Base-by-base conservation (phyloP, 352 stramenopile genomes). In the Phytophthora sojae region DNA sequence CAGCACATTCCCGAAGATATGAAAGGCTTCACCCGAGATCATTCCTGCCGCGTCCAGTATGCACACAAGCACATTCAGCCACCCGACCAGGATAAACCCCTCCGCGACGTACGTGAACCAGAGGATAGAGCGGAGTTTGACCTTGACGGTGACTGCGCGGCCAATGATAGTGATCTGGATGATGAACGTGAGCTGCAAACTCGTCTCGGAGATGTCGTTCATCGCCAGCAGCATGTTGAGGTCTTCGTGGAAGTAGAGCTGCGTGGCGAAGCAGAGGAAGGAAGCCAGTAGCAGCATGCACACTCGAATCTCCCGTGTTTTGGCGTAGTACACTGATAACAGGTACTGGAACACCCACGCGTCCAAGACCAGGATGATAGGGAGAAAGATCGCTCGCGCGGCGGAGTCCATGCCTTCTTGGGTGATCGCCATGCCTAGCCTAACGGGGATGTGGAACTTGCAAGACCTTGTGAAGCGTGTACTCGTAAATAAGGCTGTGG, bases 121-220 rank as follows among this genome's bases (percentile, higher is more conserved):
- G 21, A 23, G 17, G 23, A 81, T 56, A 1, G 61, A 69, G 5
- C 29, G 37, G 6, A 81, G 32, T 19, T 67, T 64, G 29, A 81
- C 59, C 29, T 64, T 67, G 17, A 39, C 11, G 26, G 56, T 54
- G 21, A 79, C 57, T 37, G 67, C 74, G 42, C 54, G 37, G 35
- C 70, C 65, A 21, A 82, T 63, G n/a, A 77, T 63, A 0, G 71
- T 76, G 53, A 82, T 79, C 54, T 82, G 75, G n/a, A 75, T 63
- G 3, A 80, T 47, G 47, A 82, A 82, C 25, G 64, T 78, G 11
- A 71, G 19, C 37, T 70, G 44, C 11, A 61, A 69, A 6, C 65
- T 71, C 39, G 70, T 59, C 67, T 79, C 71, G 9, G 71, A 79
- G 32, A 77, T 75, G 49, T 79, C 62, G 52, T 75, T 81, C 19